Conservation (phyloP, 2,329 filamentous ascomycete genomes). For the Fusarium paranaense region DNA sequence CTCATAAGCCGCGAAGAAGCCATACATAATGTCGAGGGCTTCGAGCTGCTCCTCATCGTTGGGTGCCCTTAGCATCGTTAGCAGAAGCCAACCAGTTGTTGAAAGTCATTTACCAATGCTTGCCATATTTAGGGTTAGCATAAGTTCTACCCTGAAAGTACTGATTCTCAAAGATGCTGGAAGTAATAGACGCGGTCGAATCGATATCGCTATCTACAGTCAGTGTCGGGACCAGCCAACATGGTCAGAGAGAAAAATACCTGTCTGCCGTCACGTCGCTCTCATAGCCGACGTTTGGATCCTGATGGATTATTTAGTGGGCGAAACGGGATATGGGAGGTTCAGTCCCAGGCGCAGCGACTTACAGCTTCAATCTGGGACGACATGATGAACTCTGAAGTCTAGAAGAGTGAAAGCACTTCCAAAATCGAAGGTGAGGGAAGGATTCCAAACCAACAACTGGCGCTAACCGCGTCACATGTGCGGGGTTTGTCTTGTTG, state of each 20-base stretch:
- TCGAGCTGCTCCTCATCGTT: constrained; percentile 41
- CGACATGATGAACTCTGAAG: constrained; percentile 1
- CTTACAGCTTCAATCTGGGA: constrained; percentile 29
- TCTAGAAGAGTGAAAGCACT: background rate
- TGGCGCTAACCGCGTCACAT: background rate
- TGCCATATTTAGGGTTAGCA: constrained; percentile 42
- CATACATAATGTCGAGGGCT: constrained; percentile 40
- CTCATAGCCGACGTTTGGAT: constrained; percentile 17
- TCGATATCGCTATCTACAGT: constrained; percentile 19
- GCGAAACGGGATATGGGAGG: background rate
- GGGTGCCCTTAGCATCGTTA: constrained; percentile 26
- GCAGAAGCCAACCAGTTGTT: rapidly evolving
- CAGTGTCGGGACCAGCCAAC: background rate
- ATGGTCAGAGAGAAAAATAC: background rate
- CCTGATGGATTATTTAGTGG: constrained; percentile 4
- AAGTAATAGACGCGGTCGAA: constrained; percentile 36
- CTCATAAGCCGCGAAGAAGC: too few species aligned
- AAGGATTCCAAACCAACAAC: background rate
- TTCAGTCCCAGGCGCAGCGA: background rate
- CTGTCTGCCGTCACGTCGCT: constrained; percentile 20
- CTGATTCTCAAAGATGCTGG: constrained; percentile 37
- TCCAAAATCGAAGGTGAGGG: background rate
- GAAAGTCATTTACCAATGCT: constrained; percentile 22
- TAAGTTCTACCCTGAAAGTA: constrained; percentile 38
- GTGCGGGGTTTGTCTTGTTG: background rate